Base-by-base conservation (phyloP, 352 stramenopile genomes). In the Saprolegnia parasitica region DNA sequence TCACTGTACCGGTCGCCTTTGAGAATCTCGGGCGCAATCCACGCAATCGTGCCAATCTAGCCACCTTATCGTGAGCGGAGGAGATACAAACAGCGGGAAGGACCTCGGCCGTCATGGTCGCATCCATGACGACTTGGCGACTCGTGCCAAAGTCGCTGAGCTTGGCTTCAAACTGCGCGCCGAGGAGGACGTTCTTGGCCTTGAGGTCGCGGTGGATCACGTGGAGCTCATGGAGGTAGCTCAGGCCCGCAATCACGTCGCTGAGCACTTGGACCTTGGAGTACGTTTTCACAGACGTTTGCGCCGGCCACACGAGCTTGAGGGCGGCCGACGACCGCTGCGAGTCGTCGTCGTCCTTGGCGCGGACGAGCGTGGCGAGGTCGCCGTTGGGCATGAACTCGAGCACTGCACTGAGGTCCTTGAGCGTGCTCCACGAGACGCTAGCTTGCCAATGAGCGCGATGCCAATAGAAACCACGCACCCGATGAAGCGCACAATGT, bases 101-200 rank as follows among this genome's bases (percentile, higher is more conserved):
- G 60, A 70, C 63, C 50, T 70, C 63, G 20, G 63, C 63, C 16
- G 63, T 70, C 63, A 70, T 70, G 73, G 78, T 57, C 64, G 56
- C 39, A 71, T 49, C 35, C 49, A 66, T 45, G 29, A 64, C 42
- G 74, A 42, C 10, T 83, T 70, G 56, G 50, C 73, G 65, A 73
- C 73, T 83, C 74, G 93, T 71, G 56, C 87, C 89, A 76, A 97
- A 95, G 75, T 96, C 87, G 47, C 85, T 91, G 40, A 96, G 65
- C 45, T 87, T 84, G 29, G 91, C 78, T 21, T 88, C 72, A 5
- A 89, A 77, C 3, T 76, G 32, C 6, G 65, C 77, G 46, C 89
- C 86, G 39, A 96, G 73, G 40, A 95, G 72, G 29, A 93, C 78
- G 66, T 94, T 95, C 62, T 91, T 82, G 35, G 79, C 73, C 68